These are phyloP conservation scores for Alloteropsis semialata DNA, from an alignment of 176 grass and related monocot species.

Conservation along the genomic window DNA sequence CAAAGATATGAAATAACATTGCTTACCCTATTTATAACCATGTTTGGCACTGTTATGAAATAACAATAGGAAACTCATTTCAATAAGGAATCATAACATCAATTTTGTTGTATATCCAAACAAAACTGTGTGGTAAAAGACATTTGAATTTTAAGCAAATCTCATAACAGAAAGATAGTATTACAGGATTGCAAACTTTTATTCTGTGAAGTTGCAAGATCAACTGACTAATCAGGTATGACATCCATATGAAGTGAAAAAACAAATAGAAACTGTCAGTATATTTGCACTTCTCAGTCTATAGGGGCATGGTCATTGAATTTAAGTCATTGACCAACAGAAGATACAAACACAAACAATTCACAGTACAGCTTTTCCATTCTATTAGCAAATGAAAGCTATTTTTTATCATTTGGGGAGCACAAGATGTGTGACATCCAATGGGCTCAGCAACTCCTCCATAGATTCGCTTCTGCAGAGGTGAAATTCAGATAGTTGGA, in stretches of 20 bases:
- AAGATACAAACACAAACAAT: constrained; percentile 10
- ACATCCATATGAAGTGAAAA: background rate
- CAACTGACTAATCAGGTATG: background rate
- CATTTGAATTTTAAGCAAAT: background rate
- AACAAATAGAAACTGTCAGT: background rate
- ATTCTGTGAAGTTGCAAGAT: background rate
- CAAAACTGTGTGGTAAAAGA: no score
- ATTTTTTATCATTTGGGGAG: background rate
- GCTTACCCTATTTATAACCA: no score
- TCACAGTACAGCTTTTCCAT: constrained; percentile 11
- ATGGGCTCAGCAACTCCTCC: background rate
- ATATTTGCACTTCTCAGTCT: constrained; percentile 1
- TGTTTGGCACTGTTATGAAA: no score
- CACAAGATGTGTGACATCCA: background rate
- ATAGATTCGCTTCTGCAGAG: background rate
- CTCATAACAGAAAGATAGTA: background rate
- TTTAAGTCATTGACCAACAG: background rate
- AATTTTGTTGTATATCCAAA: no score
- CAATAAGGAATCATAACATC: no score
- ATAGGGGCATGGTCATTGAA: background rate
- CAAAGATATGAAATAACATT: no score
- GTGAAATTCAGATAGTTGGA: background rate
- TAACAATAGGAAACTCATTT: no score
- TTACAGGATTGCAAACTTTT: background rate
- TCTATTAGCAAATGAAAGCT: background rate